Percentiles rank a stretch among this genome's conserved stretches.
phyloP scores from a whole-genome alignment of 75 land plant species.

The Chamaecyparis obtusa region DNA sequence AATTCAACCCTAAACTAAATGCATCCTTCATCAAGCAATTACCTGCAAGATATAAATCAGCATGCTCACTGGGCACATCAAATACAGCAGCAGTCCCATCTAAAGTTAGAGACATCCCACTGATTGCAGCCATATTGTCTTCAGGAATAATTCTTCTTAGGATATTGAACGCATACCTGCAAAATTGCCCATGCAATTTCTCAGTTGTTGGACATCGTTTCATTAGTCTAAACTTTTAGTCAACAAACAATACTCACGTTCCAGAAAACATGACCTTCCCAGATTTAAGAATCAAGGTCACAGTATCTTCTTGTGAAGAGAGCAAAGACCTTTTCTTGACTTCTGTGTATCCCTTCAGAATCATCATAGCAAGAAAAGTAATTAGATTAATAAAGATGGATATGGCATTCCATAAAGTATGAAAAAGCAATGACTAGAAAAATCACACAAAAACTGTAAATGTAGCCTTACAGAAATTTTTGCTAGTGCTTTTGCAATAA shows the following conservation, averaged over 20 bases:
- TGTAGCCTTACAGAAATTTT: conserved; percentile 66
- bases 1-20: not conserved
- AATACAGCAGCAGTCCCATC: conserved; percentile 92
- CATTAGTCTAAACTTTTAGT: too few relatives aligned
- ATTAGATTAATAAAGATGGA: not conserved
- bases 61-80: conserved; percentile 71
- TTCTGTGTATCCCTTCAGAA: conserved; percentile 78
- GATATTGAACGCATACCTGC: conserved; percentile 66
- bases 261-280: conserved; percentile 65
- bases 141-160: conserved; percentile 75
- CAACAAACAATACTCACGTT: conserved; percentile 40
- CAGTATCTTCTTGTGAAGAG: conserved; percentile 63
- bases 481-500: conserved; percentile 94
- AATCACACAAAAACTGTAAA: not conserved
- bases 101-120: conserved; percentile 70
- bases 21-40: not conserved
- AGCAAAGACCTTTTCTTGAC: conserved; percentile 87
- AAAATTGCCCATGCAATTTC: not conserved
- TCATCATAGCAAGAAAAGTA: not conserved
- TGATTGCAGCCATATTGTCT: conserved; percentile 57
- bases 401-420: not conserved
- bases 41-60: conserved; percentile 68
- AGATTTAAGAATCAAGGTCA: conserved; percentile 65
- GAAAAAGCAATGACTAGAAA: not conserved
- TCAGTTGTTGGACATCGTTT: not conserved